Conservation (phyloP, 495 filamentous ascomycete genomes). For the Lepraria neglecta region DNA sequence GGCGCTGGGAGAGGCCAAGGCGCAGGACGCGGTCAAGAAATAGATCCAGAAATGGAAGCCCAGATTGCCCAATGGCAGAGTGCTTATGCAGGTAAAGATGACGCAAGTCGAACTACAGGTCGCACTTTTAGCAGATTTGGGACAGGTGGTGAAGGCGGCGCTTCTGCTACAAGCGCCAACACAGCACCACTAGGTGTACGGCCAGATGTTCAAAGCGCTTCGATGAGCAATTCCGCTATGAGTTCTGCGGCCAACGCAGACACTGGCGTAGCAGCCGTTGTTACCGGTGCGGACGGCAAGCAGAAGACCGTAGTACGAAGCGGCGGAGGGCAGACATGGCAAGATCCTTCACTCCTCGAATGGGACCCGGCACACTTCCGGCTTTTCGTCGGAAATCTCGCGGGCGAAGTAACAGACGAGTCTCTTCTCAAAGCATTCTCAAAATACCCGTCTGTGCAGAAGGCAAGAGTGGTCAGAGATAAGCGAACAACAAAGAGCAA, state of each 20-base stretch:
- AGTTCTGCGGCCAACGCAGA: conserved; percentile 37
- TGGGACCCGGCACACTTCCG: conserved; percentile 96
- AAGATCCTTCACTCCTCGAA: conserved; percentile 76
- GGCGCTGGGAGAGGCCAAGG: conserved; percentile 29
- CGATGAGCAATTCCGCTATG: conserved; percentile 31
- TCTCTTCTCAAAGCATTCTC: conserved; percentile 89
- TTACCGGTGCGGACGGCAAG: conserved; percentile 43
- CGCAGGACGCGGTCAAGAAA: conserved; percentile 39
- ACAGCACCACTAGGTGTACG: conserved; percentile 39
- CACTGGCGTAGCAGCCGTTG: conserved; percentile 41
- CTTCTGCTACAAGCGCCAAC: conserved; percentile 41
- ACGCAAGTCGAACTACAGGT: conserved; percentile 33
- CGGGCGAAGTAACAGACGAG: conserved; percentile 97
- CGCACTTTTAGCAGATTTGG: conserved; percentile 28
- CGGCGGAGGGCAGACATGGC: conserved; percentile 87
- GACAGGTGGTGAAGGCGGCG: conserved; percentile 30
- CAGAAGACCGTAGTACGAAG: conserved; percentile 72
- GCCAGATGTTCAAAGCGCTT: conserved; percentile 26
- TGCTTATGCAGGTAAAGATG: conserved; percentile 66
- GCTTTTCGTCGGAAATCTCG: conserved; percentile 92
- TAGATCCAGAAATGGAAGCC: conserved; percentile 83
- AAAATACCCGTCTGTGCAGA: conserved; percentile 78
- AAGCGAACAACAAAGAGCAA: conserved; percentile 93
- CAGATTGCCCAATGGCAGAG: conserved; percentile 96
- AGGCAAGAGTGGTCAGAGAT: conserved; percentile 91